Evolutionary conservation across 345 rosid species (phyloP).

Genomic region (Camelina sativa): DNA sequence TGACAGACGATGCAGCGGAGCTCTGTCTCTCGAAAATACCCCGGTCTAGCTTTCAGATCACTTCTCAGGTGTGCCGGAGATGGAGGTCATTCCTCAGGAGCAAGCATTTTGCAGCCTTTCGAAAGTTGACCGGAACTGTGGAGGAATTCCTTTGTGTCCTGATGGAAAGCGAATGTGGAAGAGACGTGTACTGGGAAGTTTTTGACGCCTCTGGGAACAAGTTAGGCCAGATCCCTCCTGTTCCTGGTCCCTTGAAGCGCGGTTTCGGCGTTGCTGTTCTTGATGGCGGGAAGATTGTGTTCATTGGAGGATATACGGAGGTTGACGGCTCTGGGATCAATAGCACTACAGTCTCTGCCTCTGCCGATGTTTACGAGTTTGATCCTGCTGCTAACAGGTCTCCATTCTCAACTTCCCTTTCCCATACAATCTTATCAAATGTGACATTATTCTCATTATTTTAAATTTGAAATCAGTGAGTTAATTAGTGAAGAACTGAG

Average conservation of each 20-base stretch:
- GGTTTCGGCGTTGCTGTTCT: conserved; percentile 75
- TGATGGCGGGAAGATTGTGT: conserved; percentile 68
- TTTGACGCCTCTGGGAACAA: conserved; percentile 63
- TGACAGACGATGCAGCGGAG: conserved; percentile 88
- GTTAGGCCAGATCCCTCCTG: conserved; percentile 60
- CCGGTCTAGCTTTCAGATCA: conserved; percentile 54
- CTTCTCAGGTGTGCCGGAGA: conserved; percentile 71
- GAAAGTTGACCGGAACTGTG: conserved; percentile 64
- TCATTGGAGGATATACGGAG: conserved; percentile 73
- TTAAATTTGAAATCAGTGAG: neutral
- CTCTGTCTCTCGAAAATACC: conserved; percentile 76
- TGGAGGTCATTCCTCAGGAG: conserved; percentile 77
- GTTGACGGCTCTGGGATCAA: conserved; percentile 50
- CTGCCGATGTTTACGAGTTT: conserved; percentile 73
- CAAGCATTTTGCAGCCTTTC: conserved; percentile 66
- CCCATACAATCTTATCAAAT: neutral
- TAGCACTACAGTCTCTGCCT: conserved; percentile 51
- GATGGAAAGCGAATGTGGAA: conserved; percentile 64
- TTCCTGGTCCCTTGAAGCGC: conserved; percentile 72
- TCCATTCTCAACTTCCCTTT: neutral
- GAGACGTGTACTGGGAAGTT: conserved; percentile 87
- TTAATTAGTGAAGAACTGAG: neutral
- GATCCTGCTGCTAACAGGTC: conserved; percentile 85
- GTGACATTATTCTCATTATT: neutral
- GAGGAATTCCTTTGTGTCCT: conserved; percentile 82